These are phyloP conservation scores for Plasmopara viticola DNA, from an alignment of 352 stramenopile genomes.

Conservation along the genomic window DNA sequence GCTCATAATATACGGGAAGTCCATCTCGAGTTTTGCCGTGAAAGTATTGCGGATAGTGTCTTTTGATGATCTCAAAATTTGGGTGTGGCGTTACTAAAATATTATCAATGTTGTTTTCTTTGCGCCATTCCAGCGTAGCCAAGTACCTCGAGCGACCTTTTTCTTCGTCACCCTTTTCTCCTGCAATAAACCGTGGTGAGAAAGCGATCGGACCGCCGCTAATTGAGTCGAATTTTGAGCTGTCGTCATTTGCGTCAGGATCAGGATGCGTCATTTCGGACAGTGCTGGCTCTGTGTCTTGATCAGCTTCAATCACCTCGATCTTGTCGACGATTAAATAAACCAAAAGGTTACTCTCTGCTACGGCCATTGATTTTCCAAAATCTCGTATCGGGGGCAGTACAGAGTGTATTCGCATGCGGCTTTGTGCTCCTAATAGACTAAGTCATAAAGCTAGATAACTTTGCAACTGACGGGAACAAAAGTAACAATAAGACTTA, in stretches of 20 bases:
- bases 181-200: slow-evolving; percentile 72
- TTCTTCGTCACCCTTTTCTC: slow-evolving; percentile 77
- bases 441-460: slow-evolving; percentile 6
- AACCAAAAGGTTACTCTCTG: slow-evolving; percentile 37
- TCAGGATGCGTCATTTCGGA: slow-evolving; percentile 21
- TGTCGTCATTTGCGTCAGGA: slow-evolving; percentile 10
- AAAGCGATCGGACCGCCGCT: slow-evolving; percentile 65
- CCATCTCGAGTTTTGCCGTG: slow-evolving; percentile 75
- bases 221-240: slow-evolving; percentile 22
- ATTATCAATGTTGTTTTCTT: slow-evolving; percentile 80
- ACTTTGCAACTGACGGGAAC: background rate
- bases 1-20: slow-evolving; percentile 79
- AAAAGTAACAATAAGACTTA: slow-evolving; percentile 13
- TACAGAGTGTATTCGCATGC: slow-evolving; percentile 15
- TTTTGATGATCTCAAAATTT: slow-evolving; percentile 86
- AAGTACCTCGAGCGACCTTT: slow-evolving; percentile 73
- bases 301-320: slow-evolving; percentile 58
- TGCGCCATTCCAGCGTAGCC: slow-evolving; percentile 78
- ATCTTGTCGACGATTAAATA: slow-evolving; percentile 54
- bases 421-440: slow-evolving; percentile 26
- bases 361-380: slow-evolving; percentile 12
- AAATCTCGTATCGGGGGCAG: slow-evolving; percentile 12
- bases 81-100: slow-evolving; percentile 79
- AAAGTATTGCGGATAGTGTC: slow-evolving; percentile 90
- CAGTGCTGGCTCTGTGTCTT: slow-evolving; percentile 27